Conservation (phyloP, 2,329 filamentous ascomycete genomes). For the Fusarium aywerte region DNA sequence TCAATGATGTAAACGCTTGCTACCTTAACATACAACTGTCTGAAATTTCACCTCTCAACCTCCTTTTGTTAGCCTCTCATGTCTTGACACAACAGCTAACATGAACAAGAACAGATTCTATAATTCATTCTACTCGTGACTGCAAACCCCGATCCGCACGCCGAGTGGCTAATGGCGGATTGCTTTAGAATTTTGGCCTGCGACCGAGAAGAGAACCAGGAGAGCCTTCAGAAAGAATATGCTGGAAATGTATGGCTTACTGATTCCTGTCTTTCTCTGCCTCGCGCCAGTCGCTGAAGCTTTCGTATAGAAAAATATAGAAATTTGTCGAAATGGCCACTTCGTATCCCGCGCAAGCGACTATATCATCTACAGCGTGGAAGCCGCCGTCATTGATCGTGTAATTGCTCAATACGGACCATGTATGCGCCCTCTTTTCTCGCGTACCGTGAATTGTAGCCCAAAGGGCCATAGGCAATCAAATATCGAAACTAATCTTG, state of each 20-base stretch:
- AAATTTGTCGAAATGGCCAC: slow-evolving; percentile 93
- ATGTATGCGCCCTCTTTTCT: slow-evolving; percentile 66
- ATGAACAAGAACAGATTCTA: slow-evolving; percentile 35
- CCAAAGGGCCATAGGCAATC: background rate
- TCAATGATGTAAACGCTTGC: slow-evolving; percentile 99
- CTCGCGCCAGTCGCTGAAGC: slow-evolving; percentile 59
- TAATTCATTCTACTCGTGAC: background rate
- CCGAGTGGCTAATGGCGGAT: slow-evolving; percentile 46
- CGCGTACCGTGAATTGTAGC: slow-evolving; percentile 24
- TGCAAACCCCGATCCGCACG: slow-evolving; percentile 25
- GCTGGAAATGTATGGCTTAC: slow-evolving; percentile 77
- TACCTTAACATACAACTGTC: slow-evolving; percentile 86
- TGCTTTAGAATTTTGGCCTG: slow-evolving; percentile 86
- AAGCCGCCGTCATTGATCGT: slow-evolving; percentile 87
- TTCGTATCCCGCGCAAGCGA: slow-evolving; percentile 95
- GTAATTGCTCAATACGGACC: slow-evolving; percentile 92
- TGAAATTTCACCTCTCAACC: slow-evolving; percentile 63
- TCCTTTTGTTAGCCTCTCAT: slow-evolving; percentile 19
- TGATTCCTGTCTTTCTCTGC: slow-evolving; percentile 39
- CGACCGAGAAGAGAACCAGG: slow-evolving; percentile 90
- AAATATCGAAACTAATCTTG: slow-evolving; percentile 14
- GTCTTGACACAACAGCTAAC: slow-evolving; percentile 38
- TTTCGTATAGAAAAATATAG: slow-evolving; percentile 74
- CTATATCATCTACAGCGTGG: slow-evolving; percentile 98
- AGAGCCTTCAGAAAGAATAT: slow-evolving; percentile 83